A percentile compares a stretch with the other conserved stretches of the same genome.
Evolutionary conservation across 192 early-diverging fungal genomes (phyloP).

Genomic region (Geranomyces michiganensis): DNA sequence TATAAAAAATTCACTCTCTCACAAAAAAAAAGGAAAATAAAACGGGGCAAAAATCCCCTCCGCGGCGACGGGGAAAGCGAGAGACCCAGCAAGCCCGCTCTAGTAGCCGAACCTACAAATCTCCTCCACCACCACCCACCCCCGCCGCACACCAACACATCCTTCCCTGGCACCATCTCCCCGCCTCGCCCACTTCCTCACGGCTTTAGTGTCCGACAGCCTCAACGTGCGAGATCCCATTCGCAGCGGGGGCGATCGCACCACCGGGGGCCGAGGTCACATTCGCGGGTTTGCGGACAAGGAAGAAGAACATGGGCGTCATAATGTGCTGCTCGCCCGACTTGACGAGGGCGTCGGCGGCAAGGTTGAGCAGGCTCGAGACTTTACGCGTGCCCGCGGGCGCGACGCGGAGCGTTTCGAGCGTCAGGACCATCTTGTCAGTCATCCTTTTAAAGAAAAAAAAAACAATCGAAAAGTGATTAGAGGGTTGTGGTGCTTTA

Average conservation of each 20-base stretch:
- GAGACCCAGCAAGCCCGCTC: no score
- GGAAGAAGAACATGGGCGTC: conserved; percentile 91
- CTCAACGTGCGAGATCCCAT: neutral
- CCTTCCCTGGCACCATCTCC: no score
- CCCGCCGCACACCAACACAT: no score
- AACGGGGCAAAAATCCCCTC: no score
- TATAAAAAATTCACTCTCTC: no score
- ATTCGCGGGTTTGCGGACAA: conserved; percentile 49
- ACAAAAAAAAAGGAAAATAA: no score
- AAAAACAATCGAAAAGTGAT: conserved; percentile 26
- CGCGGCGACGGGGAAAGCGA: no score
- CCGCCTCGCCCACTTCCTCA: no score
- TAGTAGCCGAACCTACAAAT: no score
- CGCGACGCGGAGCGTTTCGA: conserved; percentile 83
- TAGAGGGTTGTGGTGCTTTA: conserved; percentile 30
- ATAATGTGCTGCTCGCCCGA: conserved; percentile 82
- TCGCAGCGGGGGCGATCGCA: neutral
- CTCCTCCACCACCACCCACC: no score
- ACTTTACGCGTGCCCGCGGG: conserved; percentile 86
- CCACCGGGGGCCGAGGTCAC: neutral
- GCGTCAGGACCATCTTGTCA: conserved; percentile 69
- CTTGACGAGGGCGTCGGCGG: conserved; percentile 78
- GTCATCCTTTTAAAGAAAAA: conserved; percentile 64
- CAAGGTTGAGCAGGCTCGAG: conserved; percentile 77
- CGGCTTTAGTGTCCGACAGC: neutral